These are phyloP conservation scores for Naganishia vaughanmartiniae DNA, from an alignment of 768 basidiomycete genomes.

Conservation along the genomic window DNA sequence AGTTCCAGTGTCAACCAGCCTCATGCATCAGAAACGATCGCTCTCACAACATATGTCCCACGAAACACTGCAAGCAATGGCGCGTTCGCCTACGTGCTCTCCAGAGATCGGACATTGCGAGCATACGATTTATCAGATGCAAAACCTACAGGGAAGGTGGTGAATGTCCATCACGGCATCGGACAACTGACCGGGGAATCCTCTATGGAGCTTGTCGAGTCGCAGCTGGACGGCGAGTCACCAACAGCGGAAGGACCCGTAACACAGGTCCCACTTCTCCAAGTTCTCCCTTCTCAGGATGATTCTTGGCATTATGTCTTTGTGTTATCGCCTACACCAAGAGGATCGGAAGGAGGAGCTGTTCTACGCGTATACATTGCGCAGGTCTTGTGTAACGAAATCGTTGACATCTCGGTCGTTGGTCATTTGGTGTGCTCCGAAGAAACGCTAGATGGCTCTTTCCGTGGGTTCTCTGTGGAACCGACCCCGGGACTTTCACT, in stretches of 20 bases:
- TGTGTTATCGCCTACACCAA: conserved; percentile 67
- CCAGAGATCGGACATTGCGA: conserved; percentile 77
- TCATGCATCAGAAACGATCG: conserved; percentile 13
- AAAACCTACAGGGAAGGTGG: conserved; percentile 9
- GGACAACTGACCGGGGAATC: not conserved
- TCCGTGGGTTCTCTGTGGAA: conserved; percentile 42
- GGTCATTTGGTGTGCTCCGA: conserved; percentile 33
- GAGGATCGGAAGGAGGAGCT: conserved; percentile 64
- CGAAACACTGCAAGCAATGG: conserved; percentile 10
- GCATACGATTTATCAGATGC: conserved; percentile 63
- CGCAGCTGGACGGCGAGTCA: conserved; percentile 5
- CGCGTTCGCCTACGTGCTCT: conserved; percentile 72
- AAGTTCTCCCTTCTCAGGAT: conserved; percentile 56
- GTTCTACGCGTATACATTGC: conserved; percentile 63
- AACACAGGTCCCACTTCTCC: conserved; percentile 64
- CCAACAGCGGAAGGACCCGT: conserved; percentile 36
- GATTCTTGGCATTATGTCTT: conserved; percentile 52
- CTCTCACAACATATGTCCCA: not conserved
- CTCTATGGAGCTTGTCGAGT: not conserved
- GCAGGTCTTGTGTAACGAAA: conserved; percentile 30
- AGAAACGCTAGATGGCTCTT: conserved; percentile 49
- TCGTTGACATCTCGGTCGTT: conserved; percentile 31
- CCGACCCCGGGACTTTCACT: conserved; percentile 33
- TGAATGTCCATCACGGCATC: conserved; percentile 32
- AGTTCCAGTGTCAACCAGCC: not conserved